Conservation (phyloP, 495 filamentous ascomycete species). For the Amniculicola lignicola region DNA sequence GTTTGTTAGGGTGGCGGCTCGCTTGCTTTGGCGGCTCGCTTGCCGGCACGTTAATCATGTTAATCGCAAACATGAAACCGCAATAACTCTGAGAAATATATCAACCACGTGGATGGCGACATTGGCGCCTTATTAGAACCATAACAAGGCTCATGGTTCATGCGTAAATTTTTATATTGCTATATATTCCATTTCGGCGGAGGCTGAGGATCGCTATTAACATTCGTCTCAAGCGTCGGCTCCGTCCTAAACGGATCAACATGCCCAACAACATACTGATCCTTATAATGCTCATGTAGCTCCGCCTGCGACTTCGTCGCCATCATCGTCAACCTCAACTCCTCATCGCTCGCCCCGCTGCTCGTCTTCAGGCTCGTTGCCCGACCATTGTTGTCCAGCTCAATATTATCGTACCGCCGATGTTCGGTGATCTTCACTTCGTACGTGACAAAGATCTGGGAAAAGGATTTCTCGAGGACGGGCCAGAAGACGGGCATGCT, state of each 20-base stretch:
- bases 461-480: constrained; percentile 13
- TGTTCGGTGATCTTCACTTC: constrained; percentile 27
- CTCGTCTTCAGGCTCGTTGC: not conserved
- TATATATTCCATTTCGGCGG: constrained; percentile 17
- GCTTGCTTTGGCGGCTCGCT: too few species aligned
- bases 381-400: not conserved
- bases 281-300: constrained; percentile 13
- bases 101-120: too few species aligned
- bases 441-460: constrained; percentile 24
- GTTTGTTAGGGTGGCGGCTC: too few species aligned
- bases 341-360: constrained; percentile 8
- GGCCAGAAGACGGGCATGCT: constrained; percentile 32
- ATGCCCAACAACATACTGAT: constrained; percentile 15
- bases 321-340: constrained; percentile 14
- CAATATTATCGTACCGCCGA: not conserved
- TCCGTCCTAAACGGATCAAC: constrained; percentile 12
- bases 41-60: too few species aligned
- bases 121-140: too few species aligned
- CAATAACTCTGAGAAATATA: too few species aligned
- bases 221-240: constrained; percentile 9
- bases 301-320: not conserved
- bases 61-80: too few species aligned
- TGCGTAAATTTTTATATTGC: too few species aligned
- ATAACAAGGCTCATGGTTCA: too few species aligned
- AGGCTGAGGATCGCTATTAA: constrained; percentile 4